phyloP scores from a whole-genome alignment of 805 yeast species.

The Cyberlindnera galapagoensis region DNA sequence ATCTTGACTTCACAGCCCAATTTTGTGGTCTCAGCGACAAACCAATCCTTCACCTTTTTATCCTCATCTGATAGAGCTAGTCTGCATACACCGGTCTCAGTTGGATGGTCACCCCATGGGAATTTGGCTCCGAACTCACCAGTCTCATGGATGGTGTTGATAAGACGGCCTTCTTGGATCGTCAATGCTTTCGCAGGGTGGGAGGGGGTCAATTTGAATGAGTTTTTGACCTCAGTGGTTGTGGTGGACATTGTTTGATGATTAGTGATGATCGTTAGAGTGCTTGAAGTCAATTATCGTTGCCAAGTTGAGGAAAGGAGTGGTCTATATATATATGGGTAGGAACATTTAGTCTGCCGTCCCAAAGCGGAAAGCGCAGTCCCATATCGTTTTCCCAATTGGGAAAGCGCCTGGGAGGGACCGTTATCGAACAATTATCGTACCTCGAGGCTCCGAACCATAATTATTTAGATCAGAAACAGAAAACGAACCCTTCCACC shows the following conservation, averaged over 20 bases:
- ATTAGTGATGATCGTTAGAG: neutral
- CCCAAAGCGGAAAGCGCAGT: too few species aligned
- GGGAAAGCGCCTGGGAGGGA: too few species aligned
- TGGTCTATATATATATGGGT: neutral
- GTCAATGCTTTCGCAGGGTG: conserved; percentile 13
- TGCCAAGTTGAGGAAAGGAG: too few species aligned
- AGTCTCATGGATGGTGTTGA: conserved; percentile 56
- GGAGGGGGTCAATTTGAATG: conserved; percentile 7
- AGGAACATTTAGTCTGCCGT: too few species aligned
- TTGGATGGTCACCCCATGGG: conserved; percentile 44
- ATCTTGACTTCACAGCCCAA: conserved; percentile 54
- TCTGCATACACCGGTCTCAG: conserved; percentile 65
- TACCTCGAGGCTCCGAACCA: too few species aligned
- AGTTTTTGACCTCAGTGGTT: conserved; percentile 2
- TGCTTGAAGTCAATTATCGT: too few species aligned
- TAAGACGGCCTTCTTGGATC: conserved; percentile 36
- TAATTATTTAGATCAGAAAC: too few species aligned
- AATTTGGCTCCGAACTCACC: conserved; percentile 59
- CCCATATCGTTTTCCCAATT: conserved; percentile 8
- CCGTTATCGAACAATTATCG: too few species aligned
- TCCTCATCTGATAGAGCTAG: conserved; percentile 58
- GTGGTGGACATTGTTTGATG: conserved; percentile 2
- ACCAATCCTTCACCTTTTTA: conserved; percentile 62
- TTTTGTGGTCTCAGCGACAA: conserved; percentile 40
- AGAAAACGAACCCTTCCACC: too few species aligned